Base-by-base conservation (phyloP, 2,329 filamentous ascomycete species). In the Diplodia mutila region DNA sequence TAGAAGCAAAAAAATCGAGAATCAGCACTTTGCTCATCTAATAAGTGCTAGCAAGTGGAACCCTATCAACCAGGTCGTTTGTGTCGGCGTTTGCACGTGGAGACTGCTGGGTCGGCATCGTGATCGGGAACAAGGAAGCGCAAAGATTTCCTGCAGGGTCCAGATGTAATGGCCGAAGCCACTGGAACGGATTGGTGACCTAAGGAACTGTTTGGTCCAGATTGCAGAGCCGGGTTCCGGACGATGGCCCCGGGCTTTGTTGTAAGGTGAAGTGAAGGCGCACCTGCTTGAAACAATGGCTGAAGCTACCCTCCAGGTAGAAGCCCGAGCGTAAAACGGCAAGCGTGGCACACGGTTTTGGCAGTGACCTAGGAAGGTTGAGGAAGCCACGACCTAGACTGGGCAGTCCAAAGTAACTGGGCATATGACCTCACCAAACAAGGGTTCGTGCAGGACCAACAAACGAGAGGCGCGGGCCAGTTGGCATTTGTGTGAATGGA, bases 1-100 rank as follows among this genome's bases (percentile, higher is more conserved):
- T 91, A 14, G 3, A 54, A 34, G 18, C 8, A 27, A 23, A 16
- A 25, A 23, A 34, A 25, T 14, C 6, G 8, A 7, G 23, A 29
- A 27, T 21, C 23, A 25, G 18, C 39, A 37, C 37, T n/a, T 21
- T 46, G 42, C 42, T 46, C n/a, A 11, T n/a, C n/a, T 21, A 9
- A 4, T 21, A 46, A 18, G 42, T 46, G 39, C 39, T 11, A 11
- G 42, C 42, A 46, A 21, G 7, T 9, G 11, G 18, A 21, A 21
- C 42, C 5, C 6, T 46, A 9, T 11, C 42, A 8, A 46, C 8
- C 6, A 46, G 42, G 3, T 4, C 34, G 34, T 37, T 11, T 9
- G 9, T 2, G 16, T 3, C 1, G 14, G 7, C 4, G 18, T 11
- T n/a, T 7, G 7, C 2, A 9, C 2, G 1, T 21, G 18, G 8